A percentile compares a stretch with the other conserved stretches of the same genome.
phyloP scores from a whole-genome alignment of 2,329 filamentous ascomycete species.

The Pestalotiopsis sp. region DNA sequence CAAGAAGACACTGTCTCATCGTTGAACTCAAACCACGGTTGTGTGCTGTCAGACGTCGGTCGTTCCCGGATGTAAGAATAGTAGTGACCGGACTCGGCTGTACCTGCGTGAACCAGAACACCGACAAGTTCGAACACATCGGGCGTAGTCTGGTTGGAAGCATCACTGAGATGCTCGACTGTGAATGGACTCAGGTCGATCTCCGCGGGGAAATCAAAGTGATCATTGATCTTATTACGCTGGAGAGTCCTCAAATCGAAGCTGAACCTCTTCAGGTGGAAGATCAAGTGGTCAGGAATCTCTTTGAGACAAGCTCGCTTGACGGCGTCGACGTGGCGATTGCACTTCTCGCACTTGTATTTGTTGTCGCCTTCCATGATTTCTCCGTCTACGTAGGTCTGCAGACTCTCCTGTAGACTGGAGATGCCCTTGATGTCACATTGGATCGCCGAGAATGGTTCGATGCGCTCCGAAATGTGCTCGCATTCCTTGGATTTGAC shows the following conservation, averaged over 20 bases:
- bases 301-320: conserved; percentile 91
- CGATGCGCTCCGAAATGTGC: conserved; percentile 87
- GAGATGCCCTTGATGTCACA: conserved; percentile 94
- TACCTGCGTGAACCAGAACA: conserved; percentile 89
- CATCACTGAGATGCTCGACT: conserved; percentile 75
- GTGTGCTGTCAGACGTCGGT: conserved; percentile 48
- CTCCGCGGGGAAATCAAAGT: conserved; percentile 80
- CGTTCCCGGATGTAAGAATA: conserved; percentile 93
- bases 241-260: conserved; percentile 76
- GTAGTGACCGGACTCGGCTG: conserved; percentile 92
- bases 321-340: conserved; percentile 86
- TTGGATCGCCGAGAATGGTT: conserved; percentile 92
- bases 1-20: conserved; percentile 80
- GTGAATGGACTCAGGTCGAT: conserved; percentile 92
- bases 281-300: conserved; percentile 90
- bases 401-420: conserved; percentile 80
- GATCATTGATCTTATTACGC: conserved; percentile 92
- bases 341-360: conserved; percentile 93
- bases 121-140: conserved; percentile 95
- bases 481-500: conserved; percentile 93
- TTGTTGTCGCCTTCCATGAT: conserved; percentile 98
- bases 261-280: conserved; percentile 88
- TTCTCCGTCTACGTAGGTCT: conserved; percentile 95
- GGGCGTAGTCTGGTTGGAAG: conserved; percentile 52
- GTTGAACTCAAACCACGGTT: conserved; percentile 88